Evolutionary conservation across 345 rosid genomes (phyloP), one percentile per base, ranked within the genome.

Genomic region (Eucalyptus polyanthemos): DNA sequence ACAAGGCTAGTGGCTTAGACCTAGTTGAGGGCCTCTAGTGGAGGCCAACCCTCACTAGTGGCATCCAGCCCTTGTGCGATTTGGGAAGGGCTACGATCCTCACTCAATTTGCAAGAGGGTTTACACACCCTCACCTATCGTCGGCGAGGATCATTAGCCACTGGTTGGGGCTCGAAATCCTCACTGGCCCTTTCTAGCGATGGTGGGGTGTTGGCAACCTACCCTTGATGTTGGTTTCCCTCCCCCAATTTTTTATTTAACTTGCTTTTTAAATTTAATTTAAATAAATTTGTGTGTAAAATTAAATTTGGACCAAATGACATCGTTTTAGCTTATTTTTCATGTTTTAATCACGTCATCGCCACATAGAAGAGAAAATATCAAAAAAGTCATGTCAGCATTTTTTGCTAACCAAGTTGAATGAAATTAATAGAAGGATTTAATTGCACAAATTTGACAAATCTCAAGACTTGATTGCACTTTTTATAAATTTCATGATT

Each of bases 121-220:
- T 53, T 53, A 0, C 58, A 53, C 2, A 1, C 58, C 58, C 2
- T 53, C 58, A 53, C 58, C 24, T 53, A 19, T 21, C 25, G 11
- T 53, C 0, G 0, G 5, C 2, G 58, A 53, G 58, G 58, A 53
- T 53, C 11, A 1, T 53, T 53, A 8, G 58, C 58, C 58, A 53
- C 1, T 53, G 1, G 58, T 0, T 53, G 11, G 25, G 58, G 25
- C 58, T 53, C 2, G 0, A 53, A 53, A 53, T 11, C 58, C 25
- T 53, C 11, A 53, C 25, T 53, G 1, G 58, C 58, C 11, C 25
- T 53, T 53, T 25, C 13, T 56, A 11, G 62, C 9, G 1, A 24
- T 56, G 1, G 62, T 56, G 29, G 62, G 62, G 62, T 25, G 0
- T 24, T 56, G 62, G 29, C 29, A 22, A 25, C 29, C 1, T 22